A percentile compares a stretch with the other conserved stretches of the same genome.
These are phyloP conservation scores for Candida andamanensis DNA, from an alignment of 805 yeast species.

Conservation along the genomic window DNA sequence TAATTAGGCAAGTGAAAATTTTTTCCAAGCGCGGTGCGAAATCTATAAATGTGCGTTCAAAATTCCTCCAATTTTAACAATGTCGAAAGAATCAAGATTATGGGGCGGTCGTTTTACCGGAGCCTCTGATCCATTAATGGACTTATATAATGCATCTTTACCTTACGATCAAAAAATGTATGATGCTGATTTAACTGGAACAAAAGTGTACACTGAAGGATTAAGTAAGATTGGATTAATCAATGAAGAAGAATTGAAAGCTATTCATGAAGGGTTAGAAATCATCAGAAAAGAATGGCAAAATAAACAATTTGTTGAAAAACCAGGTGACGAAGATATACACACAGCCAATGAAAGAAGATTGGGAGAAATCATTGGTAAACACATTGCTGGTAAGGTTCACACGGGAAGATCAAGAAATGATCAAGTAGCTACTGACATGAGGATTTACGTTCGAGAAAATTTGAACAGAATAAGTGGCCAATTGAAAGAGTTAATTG, in stretches of 20 bases:
- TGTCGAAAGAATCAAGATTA: slow-evolving; percentile 56
- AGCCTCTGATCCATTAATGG: slow-evolving; percentile 96
- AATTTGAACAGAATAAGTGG: slow-evolving; percentile 57
- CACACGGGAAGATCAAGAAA: slow-evolving; percentile 99
- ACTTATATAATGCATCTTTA: slow-evolving; percentile 90
- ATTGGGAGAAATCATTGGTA: slow-evolving; percentile 92
- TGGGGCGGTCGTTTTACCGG: slow-evolving; percentile 99
- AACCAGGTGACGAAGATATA: slow-evolving; percentile 93
- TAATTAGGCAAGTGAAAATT: not conserved
- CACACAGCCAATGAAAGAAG: slow-evolving; percentile 99
- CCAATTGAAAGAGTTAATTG: slow-evolving; percentile 57
- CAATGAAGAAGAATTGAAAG: slow-evolving; percentile 63
- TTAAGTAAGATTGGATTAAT: slow-evolving; percentile 72
- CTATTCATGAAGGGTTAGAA: slow-evolving; percentile 80
- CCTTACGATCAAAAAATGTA: slow-evolving; percentile 96
- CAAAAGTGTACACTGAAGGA: slow-evolving; percentile 88
- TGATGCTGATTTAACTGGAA: slow-evolving; percentile 89
- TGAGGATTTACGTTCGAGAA: slow-evolving; percentile 90
- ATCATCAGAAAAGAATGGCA: slow-evolving; percentile 79
- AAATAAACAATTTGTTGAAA: slow-evolving; percentile 58
- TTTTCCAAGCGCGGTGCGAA: slow-evolving; percentile 12
- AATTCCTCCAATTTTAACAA: slow-evolving; percentile 1
- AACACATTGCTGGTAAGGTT: slow-evolving; percentile 91
- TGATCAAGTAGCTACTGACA: slow-evolving; percentile 99
- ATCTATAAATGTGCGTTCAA: slow-evolving; percentile 3